Conservation (phyloP, 1,139 yeast genomes). For the Geotrichum fermentans region DNA sequence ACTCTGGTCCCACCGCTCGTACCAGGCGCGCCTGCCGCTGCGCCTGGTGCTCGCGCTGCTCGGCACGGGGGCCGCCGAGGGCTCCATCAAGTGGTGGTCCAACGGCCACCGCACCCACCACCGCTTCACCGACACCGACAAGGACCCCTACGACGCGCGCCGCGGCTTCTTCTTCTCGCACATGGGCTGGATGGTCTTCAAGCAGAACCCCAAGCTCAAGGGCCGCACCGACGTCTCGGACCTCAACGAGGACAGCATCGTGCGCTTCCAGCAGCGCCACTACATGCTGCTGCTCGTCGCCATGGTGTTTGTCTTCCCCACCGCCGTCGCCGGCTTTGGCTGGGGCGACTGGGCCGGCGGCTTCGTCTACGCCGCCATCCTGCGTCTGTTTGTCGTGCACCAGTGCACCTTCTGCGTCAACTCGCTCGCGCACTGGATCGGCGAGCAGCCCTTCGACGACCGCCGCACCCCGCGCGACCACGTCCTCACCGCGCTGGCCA, state of each 20-base stretch:
- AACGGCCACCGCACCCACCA: slow-evolving; percentile 97
- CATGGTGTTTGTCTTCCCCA: slow-evolving; percentile 71
- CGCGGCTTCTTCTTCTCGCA: slow-evolving; percentile 94
- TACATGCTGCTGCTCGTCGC: slow-evolving; percentile 64
- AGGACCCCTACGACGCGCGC: slow-evolving; percentile 97
- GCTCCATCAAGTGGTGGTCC: slow-evolving; percentile 98
- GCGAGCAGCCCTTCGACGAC: slow-evolving; percentile 96
- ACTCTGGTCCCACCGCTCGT: slow-evolving; percentile 84
- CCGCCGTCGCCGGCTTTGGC: slow-evolving; percentile 64
- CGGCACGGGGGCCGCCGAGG: slow-evolving; percentile 95
- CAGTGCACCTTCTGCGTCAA: slow-evolving; percentile 98
- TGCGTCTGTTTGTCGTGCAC: slow-evolving; percentile 80
- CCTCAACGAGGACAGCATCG: slow-evolving; percentile 83
- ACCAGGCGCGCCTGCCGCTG: slow-evolving; percentile 67
- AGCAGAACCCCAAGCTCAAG: slow-evolving; percentile 88
- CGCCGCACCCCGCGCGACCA: slow-evolving; percentile 97
- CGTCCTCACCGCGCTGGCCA: slow-evolving; percentile 85
- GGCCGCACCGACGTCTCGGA: slow-evolving; percentile 97
- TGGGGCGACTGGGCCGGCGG: slow-evolving; percentile 96
- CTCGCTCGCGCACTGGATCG: slow-evolving; percentile 97
- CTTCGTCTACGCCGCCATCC: slow-evolving; percentile 80
- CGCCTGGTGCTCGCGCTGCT: slow-evolving; percentile 70
- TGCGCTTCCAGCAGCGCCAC: slow-evolving; percentile 89
- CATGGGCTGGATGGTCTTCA: slow-evolving; percentile 94
- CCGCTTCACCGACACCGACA: slow-evolving; percentile 90